Conservation (phyloP, 805 yeast genomes). For the Danielozyma ontarioensis region DNA sequence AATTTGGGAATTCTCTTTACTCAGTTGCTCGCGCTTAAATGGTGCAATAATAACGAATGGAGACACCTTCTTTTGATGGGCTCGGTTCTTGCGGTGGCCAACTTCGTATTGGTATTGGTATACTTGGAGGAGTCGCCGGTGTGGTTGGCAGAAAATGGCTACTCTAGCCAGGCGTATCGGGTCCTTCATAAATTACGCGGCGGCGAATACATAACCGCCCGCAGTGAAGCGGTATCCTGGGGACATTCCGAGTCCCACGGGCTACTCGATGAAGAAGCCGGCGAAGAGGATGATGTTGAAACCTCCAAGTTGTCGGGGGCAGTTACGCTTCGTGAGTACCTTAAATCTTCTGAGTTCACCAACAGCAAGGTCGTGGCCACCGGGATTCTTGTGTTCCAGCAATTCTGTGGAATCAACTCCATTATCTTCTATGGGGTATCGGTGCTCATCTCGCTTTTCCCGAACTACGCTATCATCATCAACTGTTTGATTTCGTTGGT, state of each 20-base stretch:
- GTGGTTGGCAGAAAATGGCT: slow-evolving; percentile 61
- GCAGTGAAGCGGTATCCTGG: slow-evolving; percentile 37
- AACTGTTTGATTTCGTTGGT: slow-evolving; percentile 73
- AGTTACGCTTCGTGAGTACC: slow-evolving; percentile 37
- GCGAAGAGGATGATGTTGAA: slow-evolving; percentile 10
- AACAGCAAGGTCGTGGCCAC: slow-evolving; percentile 64
- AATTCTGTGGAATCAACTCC: slow-evolving; percentile 88
- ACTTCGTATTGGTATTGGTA: slow-evolving; percentile 35
- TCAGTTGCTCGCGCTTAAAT: slow-evolving; percentile 65
- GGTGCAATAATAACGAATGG: slow-evolving; percentile 70
- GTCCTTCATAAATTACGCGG: slow-evolving; percentile 35
- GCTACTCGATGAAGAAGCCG: slow-evolving; percentile 7
- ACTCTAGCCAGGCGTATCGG: slow-evolving; percentile 34
- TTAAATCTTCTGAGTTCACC: slow-evolving; percentile 45
- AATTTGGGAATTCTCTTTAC: slow-evolving; percentile 81
- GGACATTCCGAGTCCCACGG: slow-evolving; percentile 7
- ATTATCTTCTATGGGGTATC: slow-evolving; percentile 92
- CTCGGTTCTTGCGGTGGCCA: slow-evolving; percentile 44
- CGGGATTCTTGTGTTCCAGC: slow-evolving; percentile 77
- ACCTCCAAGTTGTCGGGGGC: slow-evolving; percentile 2
- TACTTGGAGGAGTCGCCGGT: slow-evolving; percentile 73
- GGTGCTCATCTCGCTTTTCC: slow-evolving; percentile 66
- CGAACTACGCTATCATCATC: slow-evolving; percentile 62
- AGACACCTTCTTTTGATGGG: slow-evolving; percentile 65
- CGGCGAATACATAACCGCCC: slow-evolving; percentile 29